A percentile compares a stretch with the other conserved stretches of the same genome.
Evolutionary conservation across 805 yeast genomes (phyloP).

Genomic region (Ogataea glucozyma): DNA sequence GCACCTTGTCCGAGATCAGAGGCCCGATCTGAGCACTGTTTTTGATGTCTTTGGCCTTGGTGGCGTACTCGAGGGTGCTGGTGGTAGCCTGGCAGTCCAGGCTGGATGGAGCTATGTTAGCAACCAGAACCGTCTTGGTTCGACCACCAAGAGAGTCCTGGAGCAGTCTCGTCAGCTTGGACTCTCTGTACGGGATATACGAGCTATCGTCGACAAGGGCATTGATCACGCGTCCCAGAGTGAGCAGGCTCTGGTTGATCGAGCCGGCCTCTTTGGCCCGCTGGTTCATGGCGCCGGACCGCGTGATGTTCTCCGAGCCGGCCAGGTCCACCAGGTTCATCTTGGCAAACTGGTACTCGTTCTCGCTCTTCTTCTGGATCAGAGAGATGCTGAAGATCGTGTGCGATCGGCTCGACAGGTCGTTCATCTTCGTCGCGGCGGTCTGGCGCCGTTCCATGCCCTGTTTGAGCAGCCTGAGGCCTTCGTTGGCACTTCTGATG

Average conservation of each 20-base stretch:
- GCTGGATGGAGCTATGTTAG: slow-evolving; percentile 72
- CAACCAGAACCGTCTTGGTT: slow-evolving; percentile 86
- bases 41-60: slow-evolving; percentile 54
- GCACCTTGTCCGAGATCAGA: slow-evolving; percentile 41
- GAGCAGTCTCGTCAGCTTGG: slow-evolving; percentile 69
- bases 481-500: slow-evolving; percentile 55
- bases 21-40: slow-evolving; percentile 54
- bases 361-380: slow-evolving; percentile 41
- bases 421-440: slow-evolving; percentile 74
- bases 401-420: slow-evolving; percentile 73
- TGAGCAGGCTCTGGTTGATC: slow-evolving; percentile 82
- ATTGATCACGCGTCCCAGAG: slow-evolving; percentile 88
- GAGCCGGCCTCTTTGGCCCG: slow-evolving; percentile 94
- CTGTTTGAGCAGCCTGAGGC: slow-evolving; percentile 51
- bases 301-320: slow-evolving; percentile 85
- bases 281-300: slow-evolving; percentile 84
- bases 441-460: slow-evolving; percentile 65
- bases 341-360: slow-evolving; percentile 35
- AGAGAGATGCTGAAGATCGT: slow-evolving; percentile 69
- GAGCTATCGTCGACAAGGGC: slow-evolving; percentile 58
- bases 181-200: slow-evolving; percentile 79
- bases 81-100: slow-evolving; percentile 50
- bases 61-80: slow-evolving; percentile 56
- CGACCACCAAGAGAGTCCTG: slow-evolving; percentile 85
- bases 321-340: slow-evolving; percentile 87